A percentile compares a stretch with the other conserved stretches of the same genome.
Evolutionary conservation across 805 yeast genomes (phyloP).

Genomic region (Yueomyces sp.): DNA sequence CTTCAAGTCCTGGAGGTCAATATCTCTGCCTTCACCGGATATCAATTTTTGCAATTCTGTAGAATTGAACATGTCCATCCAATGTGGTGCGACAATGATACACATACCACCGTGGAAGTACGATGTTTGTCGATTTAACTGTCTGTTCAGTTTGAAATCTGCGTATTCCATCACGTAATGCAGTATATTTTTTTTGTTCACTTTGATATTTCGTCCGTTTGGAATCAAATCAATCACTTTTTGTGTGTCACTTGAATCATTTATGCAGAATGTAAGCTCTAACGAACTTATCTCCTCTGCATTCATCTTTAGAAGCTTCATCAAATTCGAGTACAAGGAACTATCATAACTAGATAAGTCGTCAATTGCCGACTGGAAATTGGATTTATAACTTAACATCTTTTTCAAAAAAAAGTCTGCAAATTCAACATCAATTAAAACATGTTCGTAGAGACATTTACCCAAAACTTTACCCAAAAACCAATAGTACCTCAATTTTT

Average conservation of each 20-base stretch:
- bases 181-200: slow-evolving; percentile 45
- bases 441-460: slow-evolving; percentile 74
- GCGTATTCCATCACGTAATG: slow-evolving; percentile 70
- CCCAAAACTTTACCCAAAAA: slow-evolving; percentile 81
- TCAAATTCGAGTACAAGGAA: slow-evolving; percentile 50
- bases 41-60: slow-evolving; percentile 72
- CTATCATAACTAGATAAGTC: slow-evolving; percentile 63
- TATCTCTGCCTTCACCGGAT: slow-evolving; percentile 60
- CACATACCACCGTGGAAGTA: slow-evolving; percentile 57
- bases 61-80: slow-evolving; percentile 81
- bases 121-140: slow-evolving; percentile 43
- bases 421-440: slow-evolving; percentile 69
- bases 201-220: slow-evolving; percentile 43
- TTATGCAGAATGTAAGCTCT: slow-evolving; percentile 57
- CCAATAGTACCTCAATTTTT: slow-evolving; percentile 26
- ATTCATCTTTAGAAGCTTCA: slow-evolving; percentile 43
- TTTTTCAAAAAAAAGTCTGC: slow-evolving; percentile 75
- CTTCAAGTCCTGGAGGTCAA: slow-evolving; percentile 60
- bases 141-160: slow-evolving; percentile 59
- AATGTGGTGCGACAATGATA: slow-evolving; percentile 50
- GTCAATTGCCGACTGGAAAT: slow-evolving; percentile 42
- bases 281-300: slow-evolving; percentile 39
- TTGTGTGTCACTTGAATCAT: slow-evolving; percentile 24
- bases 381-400: slow-evolving; percentile 34
- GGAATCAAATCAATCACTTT: slow-evolving; percentile 46